Evolutionary conservation across 495 filamentous ascomycete genomes (phyloP).

Genomic region (Lasiosphaeria miniovina): DNA sequence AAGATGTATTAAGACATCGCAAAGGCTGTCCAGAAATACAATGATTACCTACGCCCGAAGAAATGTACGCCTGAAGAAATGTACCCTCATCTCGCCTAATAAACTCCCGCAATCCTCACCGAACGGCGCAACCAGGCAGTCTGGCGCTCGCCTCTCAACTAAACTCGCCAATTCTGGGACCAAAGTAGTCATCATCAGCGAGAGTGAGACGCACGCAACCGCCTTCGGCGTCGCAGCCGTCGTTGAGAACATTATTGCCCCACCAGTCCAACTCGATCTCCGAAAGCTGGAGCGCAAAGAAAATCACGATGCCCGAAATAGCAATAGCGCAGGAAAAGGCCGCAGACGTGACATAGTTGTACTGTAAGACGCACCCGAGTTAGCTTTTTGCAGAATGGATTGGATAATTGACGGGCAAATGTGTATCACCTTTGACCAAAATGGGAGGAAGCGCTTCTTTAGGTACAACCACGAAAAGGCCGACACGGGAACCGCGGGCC

Average conservation of each 20-base stretch:
- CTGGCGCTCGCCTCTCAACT: not conserved
- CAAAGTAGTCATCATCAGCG: conserved; percentile 35
- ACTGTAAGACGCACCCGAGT: conserved; percentile 18
- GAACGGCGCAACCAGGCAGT: not conserved
- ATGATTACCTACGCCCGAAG: too few relatives aligned
- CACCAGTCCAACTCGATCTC: conserved; percentile 40
- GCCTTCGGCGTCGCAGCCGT: conserved; percentile 31
- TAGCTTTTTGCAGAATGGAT: not conserved
- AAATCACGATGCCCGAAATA: conserved; percentile 38
- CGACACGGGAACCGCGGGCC: conserved; percentile 39
- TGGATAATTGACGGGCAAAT: not conserved
- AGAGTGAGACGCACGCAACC: conserved; percentile 27
- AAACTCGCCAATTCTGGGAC: conserved; percentile 34
- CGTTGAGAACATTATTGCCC: conserved; percentile 32
- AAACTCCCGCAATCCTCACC: not conserved
- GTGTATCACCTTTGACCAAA: conserved; percentile 41
- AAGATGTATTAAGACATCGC: not conserved
- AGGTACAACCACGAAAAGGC: conserved; percentile 39
- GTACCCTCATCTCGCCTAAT: not conserved
- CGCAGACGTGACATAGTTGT: conserved; percentile 43
- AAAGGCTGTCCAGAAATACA: too few relatives aligned
- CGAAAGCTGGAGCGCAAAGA: conserved; percentile 38
- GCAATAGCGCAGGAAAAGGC: conserved; percentile 39
- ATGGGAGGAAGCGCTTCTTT: conserved; percentile 31
- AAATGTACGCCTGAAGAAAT: not conserved